phyloP scores from a whole-genome alignment of 768 basidiomycete species.

The Termitomyces sp. region DNA sequence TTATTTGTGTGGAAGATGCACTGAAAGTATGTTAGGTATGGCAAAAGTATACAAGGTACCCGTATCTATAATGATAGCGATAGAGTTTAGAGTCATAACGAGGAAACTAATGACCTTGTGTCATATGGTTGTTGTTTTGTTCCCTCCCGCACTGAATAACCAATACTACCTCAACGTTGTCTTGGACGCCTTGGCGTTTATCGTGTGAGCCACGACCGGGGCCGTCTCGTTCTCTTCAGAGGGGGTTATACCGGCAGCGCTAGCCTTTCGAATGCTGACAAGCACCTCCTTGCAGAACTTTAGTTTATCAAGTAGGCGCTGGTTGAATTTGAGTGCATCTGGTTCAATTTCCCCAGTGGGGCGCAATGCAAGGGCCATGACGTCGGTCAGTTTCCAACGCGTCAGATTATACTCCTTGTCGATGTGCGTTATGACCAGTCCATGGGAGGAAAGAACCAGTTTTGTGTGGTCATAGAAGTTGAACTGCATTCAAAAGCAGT shows the following conservation, averaged over 20 bases:
- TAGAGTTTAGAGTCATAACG: neutral
- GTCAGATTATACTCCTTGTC: slow-evolving; percentile 83
- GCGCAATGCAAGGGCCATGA: slow-evolving; percentile 53
- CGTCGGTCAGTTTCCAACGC: slow-evolving; percentile 63
- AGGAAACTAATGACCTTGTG: slow-evolving; percentile 9
- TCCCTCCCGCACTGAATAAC: neutral
- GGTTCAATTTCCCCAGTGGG: slow-evolving; percentile 34
- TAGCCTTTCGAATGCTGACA: slow-evolving; percentile 60
- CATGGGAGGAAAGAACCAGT: slow-evolving; percentile 79
- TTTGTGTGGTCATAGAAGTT: slow-evolving; percentile 99
- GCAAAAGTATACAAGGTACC: neutral
- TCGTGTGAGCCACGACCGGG: neutral
- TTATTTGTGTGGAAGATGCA: neutral
- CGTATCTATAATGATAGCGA: neutral
- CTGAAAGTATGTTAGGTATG: neutral
- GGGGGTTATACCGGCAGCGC: slow-evolving; percentile 28
- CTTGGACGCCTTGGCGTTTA: slow-evolving; percentile 14
- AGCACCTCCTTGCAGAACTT: slow-evolving; percentile 87
- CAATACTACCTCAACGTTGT: slow-evolving; percentile 11
- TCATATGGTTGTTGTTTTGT: neutral
- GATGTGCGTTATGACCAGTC: slow-evolving; percentile 80
- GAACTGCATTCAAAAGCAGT: slow-evolving; percentile 53
- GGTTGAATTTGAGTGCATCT: slow-evolving; percentile 55
- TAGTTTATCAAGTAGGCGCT: slow-evolving; percentile 70
- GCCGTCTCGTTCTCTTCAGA: slow-evolving; percentile 18